Evolutionary conservation across 2,329 filamentous ascomycete genomes (phyloP).

Genomic region (Alternaria arborescens): DNA sequence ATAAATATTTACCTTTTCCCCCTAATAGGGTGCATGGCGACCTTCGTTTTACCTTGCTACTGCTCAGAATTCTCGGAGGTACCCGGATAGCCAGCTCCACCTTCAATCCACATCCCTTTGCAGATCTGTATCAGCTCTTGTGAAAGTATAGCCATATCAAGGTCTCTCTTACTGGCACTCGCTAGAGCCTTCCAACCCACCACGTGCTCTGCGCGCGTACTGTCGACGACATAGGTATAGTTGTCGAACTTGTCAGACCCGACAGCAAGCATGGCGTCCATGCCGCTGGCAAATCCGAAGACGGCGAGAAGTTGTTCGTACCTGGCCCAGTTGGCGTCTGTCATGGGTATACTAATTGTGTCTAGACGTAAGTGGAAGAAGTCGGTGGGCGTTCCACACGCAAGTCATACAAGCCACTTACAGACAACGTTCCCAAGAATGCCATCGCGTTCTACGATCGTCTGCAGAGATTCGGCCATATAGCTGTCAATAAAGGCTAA

Average conservation of each 20-base stretch:
- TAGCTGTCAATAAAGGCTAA: constrained; percentile 16
- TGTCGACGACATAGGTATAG: constrained; percentile 5
- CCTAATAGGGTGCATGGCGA: neutral
- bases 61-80: neutral
- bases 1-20: no score
- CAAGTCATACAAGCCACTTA: neutral
- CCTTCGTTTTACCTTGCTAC: neutral
- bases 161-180: neutral
- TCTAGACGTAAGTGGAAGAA: neutral
- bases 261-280: constrained; percentile 15
- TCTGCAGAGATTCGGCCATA: constrained; percentile 18
- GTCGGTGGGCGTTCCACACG: neutral
- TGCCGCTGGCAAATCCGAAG: constrained; percentile 16
- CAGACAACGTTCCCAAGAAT: constrained; percentile 20
- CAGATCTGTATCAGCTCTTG: constrained; percentile 4
- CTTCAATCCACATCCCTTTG: neutral
- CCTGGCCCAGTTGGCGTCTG: constrained; percentile 14
- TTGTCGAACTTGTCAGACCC: constrained; percentile 18
- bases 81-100: neutral
- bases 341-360: constrained; percentile 23
- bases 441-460: constrained; percentile 10
- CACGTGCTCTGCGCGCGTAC: neutral
- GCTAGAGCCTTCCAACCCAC: constrained; percentile 5
- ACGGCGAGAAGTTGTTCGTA: constrained; percentile 19
- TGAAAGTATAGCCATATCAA: neutral